Conservation (phyloP, 2,329 filamentous ascomycete species). For the Nigrograna mackinnonii region DNA sequence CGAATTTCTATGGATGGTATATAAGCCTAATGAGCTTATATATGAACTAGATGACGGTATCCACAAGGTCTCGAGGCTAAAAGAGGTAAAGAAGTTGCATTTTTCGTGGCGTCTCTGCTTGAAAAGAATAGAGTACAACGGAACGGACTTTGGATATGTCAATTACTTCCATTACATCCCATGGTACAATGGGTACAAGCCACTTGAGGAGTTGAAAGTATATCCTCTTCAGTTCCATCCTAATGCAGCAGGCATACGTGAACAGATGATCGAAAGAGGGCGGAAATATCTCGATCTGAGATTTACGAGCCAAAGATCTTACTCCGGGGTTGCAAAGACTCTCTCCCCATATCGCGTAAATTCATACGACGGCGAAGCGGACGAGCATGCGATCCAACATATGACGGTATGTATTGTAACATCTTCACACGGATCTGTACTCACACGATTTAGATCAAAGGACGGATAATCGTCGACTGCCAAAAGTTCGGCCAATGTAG, state of each 20-base stretch:
- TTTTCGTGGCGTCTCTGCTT: neutral
- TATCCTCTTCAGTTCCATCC: neutral
- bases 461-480: neutral
- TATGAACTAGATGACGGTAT: neutral
- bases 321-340: neutral
- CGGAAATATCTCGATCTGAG: neutral
- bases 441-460: neutral
- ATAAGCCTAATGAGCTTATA: neutral
- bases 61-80: neutral
- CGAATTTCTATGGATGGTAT: constrained; percentile 5
- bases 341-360: neutral
- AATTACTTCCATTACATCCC: neutral
- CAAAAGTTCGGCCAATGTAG: neutral
- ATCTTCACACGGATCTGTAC: neutral
- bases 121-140: neutral
- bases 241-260: neutral
- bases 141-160: neutral
- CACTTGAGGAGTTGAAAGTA: neutral
- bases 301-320: neutral
- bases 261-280: neutral
- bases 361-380: no score
- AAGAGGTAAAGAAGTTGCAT: neutral
- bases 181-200: neutral
- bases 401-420: neutral
- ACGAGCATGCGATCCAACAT: neutral